phyloP scores from a whole-genome alignment of 2,329 filamentous ascomycete species.

The Stagonosporopsis tanaceti region DNA sequence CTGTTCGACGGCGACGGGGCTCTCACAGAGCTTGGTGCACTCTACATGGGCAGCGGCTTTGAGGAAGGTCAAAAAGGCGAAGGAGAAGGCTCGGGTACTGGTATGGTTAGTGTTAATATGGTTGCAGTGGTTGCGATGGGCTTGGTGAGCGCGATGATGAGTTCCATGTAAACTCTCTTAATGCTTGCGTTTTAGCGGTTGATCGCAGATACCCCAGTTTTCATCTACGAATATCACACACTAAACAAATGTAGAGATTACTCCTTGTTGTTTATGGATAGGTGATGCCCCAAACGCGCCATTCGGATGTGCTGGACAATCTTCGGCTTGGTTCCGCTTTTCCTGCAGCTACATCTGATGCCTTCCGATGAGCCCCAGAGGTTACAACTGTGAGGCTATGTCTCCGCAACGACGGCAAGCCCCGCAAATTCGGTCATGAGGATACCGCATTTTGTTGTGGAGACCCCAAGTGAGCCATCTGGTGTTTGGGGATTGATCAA shows the following conservation, averaged over 20 bases:
- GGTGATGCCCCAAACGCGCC: no score
- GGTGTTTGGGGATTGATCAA: no score
- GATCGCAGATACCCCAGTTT: slow-evolving; percentile 8
- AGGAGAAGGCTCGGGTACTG: slow-evolving; percentile 28
- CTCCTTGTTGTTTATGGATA: background rate
- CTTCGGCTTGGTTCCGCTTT: no score
- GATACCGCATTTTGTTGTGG: no score
- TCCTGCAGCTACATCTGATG: no score
- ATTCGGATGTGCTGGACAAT: no score
- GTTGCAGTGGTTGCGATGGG: slow-evolving; percentile 18
- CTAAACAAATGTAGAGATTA: no score
- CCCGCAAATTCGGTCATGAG: no score
- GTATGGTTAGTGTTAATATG: slow-evolving; percentile 10
- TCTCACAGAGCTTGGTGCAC: slow-evolving; percentile 42
- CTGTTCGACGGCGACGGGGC: slow-evolving; percentile 44
- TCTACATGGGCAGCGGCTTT: slow-evolving; percentile 45
- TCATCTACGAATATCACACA: background rate
- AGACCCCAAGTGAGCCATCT: no score
- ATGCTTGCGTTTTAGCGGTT: slow-evolving; percentile 4
- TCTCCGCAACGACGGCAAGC: no score
- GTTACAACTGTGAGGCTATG: no score
- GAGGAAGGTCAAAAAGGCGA: slow-evolving; percentile 43
- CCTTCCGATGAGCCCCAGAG: no score
- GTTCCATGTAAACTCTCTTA: background rate
- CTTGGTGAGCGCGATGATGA: slow-evolving; percentile 10